Percentiles rank a stretch among this genome's conserved stretches.
Evolutionary conservation across 2,329 filamentous ascomycete genomes (phyloP).

Genomic region (Gnomoniopsis smithogilvyi): DNA sequence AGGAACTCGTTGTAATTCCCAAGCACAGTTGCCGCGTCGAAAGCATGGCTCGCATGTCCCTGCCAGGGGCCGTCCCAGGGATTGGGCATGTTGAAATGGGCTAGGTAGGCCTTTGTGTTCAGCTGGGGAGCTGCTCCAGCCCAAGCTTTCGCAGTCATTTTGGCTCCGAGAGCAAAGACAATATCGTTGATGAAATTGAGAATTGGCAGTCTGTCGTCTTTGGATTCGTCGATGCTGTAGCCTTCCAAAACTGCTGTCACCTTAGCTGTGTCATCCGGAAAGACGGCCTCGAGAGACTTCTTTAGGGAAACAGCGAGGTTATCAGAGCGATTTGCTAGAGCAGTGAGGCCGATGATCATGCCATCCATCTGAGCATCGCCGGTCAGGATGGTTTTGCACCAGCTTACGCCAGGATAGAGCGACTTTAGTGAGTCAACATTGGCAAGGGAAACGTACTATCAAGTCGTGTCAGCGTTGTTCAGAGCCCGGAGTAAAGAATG

Average conservation of each 20-base stretch:
- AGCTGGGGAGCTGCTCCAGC: conserved; percentile 1
- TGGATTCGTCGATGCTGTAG: conserved; percentile 9
- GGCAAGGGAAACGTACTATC: conserved; percentile 2
- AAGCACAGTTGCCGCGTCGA: conserved; percentile 41
- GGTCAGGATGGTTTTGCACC: conserved; percentile 14
- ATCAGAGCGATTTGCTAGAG: conserved; percentile 5
- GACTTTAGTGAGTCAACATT: conserved; percentile 1
- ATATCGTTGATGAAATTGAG: conserved; percentile 14
- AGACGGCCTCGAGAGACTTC: conserved; percentile 4
- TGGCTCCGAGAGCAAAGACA: conserved; percentile 7
- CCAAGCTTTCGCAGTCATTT: conserved; percentile 5
- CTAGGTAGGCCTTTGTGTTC: conserved; percentile 9
- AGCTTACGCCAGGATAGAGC: conserved; percentile 3
- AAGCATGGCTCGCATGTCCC: conserved; percentile 38
- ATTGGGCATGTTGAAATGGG: conserved; percentile 44
- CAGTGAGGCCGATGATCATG: conserved; percentile 6
- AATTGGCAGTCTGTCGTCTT: conserved; percentile 1
- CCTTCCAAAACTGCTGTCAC: background rate
- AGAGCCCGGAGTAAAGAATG: too few relatives aligned
- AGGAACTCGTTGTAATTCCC: conserved; percentile 42
- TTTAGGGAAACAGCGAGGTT: conserved; percentile 6
- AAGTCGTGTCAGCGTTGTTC: too few relatives aligned
- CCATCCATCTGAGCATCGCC: conserved; percentile 15
- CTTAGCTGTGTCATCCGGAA: conserved; percentile 1
- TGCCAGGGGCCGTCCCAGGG: conserved; percentile 42